Conservation (phyloP, 352 stramenopile genomes). For the Phytophthora parvispora region DNA sequence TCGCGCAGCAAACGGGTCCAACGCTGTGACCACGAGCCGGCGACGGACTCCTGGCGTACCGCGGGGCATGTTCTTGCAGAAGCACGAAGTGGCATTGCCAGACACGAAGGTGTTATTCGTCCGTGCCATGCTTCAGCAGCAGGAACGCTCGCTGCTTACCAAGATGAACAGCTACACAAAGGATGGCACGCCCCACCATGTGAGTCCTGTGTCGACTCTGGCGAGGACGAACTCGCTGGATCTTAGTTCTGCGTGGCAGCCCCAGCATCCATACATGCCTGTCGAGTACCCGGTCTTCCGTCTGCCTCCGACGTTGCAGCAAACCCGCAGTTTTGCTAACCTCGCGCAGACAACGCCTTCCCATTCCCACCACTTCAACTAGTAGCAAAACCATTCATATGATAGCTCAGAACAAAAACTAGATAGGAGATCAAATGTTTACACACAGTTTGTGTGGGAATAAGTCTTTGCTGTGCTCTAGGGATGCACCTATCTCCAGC, state of each 20-base stretch:
- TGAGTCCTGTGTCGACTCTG: conserved; percentile 30
- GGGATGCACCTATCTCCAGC: background rate
- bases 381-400: conserved; percentile 17
- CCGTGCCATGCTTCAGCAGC: conserved; percentile 88
- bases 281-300: conserved; percentile 79
- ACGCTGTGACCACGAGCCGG: conserved; percentile 31
- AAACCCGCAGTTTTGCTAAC: conserved; percentile 51
- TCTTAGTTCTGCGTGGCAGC: conserved; percentile 49
- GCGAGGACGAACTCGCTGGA: conserved; percentile 59
- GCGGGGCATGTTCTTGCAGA: conserved; percentile 82
- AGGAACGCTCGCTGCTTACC: conserved; percentile 79
- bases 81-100: conserved; percentile 78
- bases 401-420: conserved; percentile 8
- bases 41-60: conserved; percentile 43
- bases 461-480: background rate
- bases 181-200: conserved; percentile 24
- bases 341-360: conserved; percentile 27
- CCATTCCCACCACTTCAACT: conserved; percentile 9
- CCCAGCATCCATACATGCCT: conserved; percentile 42
- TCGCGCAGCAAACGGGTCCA: conserved; percentile 23
- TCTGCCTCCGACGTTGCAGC: conserved; percentile 46
- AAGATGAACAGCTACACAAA: conserved; percentile 62
- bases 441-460: too few species aligned
- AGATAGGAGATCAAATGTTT: too few species aligned
- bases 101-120: conserved; percentile 86